These are phyloP conservation scores for Fusarium subtropicale DNA, from an alignment of 2,329 filamentous ascomycete genomes.

Conservation along the genomic window DNA sequence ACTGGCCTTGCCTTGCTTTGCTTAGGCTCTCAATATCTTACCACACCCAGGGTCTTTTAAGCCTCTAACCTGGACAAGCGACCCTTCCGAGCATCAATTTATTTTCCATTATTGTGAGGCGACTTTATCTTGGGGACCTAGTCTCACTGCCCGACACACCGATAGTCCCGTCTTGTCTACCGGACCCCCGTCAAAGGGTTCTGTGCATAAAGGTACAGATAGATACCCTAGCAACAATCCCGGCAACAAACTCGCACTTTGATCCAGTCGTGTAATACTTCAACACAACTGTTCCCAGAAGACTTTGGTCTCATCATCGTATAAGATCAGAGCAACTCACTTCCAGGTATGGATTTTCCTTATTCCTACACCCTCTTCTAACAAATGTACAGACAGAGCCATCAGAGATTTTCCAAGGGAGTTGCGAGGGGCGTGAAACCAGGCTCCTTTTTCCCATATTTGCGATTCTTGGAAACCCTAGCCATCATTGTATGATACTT, in stretches of 20 bases:
- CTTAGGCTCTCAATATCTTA: conserved; percentile 28
- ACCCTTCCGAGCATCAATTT: not conserved
- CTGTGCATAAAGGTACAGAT: conserved; percentile 8
- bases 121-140: not conserved
- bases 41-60: conserved; percentile 22
- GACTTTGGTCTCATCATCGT: not conserved
- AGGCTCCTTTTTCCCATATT: conserved; percentile 1
- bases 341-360: not conserved
- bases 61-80: conserved; percentile 4
- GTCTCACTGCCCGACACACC: not conserved
- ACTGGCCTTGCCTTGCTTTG: conserved; percentile 3
- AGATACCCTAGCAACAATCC: conserved; percentile 24
- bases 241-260: conserved; percentile 1
- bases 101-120: not conserved
- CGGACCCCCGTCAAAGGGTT: conserved; percentile 5
- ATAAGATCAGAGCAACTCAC: not conserved
- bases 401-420: not conserved
- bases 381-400: not conserved
- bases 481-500: not conserved
- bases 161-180: not conserved
- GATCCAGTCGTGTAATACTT: conserved; percentile 10
- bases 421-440: not conserved
- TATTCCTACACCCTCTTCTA: not conserved
- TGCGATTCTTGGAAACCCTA: not conserved
- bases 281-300: not conserved